Evolutionary conservation across 1,284 basidiomycete species (phyloP).

Genomic region (Papiliotrema laurentii): DNA sequence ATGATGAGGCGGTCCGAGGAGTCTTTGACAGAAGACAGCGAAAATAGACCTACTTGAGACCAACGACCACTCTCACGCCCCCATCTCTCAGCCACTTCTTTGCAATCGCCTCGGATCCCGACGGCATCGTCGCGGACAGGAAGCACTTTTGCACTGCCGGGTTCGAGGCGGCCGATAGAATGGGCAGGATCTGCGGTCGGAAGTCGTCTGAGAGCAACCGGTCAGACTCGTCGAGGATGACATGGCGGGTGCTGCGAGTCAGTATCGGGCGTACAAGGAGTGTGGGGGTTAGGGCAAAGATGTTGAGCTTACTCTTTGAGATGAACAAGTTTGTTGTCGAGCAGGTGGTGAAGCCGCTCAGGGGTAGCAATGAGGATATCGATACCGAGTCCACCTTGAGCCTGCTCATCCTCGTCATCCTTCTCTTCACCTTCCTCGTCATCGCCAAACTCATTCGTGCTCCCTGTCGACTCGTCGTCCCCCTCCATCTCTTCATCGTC

Average conservation of each 20-base stretch:
- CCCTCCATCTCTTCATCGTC: constrained; percentile 9
- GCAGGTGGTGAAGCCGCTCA: constrained; percentile 51
- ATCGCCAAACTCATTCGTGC: constrained; percentile 18
- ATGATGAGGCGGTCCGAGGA: neutral
- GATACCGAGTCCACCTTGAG: constrained; percentile 24
- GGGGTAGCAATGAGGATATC: constrained; percentile 49
- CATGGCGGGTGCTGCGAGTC: constrained; percentile 64
- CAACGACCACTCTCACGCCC: constrained; percentile 86
- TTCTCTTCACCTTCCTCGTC: constrained; percentile 5
- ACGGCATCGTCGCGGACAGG: constrained; percentile 90
- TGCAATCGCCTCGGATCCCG: constrained; percentile 79
- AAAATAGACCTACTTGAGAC: constrained; percentile 77
- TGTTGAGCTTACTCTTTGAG: constrained; percentile 63
- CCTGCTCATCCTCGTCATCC: constrained; percentile 1
- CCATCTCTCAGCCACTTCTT: constrained; percentile 71
- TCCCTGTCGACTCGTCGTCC: constrained; percentile 17
- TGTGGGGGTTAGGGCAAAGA: neutral
- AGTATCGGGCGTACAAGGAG: neutral
- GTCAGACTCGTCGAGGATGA: constrained; percentile 88
- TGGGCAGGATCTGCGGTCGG: constrained; percentile 79
- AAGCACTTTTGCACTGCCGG: constrained; percentile 75
- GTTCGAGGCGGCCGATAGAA: constrained; percentile 75
- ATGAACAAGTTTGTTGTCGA: constrained; percentile 64
- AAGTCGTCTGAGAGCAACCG: constrained; percentile 87
- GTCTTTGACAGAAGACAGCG: too few relatives aligned